Conservation (phyloP, 1,139 yeast species). For the Pichia sp. region DNA sequence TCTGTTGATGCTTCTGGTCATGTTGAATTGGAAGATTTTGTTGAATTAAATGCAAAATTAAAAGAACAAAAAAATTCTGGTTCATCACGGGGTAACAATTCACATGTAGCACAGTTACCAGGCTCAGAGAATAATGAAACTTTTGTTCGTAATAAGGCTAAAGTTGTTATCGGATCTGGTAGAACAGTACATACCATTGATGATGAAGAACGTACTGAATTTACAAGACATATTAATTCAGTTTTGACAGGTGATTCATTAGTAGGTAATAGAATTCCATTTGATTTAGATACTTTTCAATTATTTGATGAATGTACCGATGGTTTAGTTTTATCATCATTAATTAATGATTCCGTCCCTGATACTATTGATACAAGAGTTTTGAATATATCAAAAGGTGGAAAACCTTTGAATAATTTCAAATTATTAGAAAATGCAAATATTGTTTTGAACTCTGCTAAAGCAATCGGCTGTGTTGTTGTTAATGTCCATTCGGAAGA, state of each 20-base stretch:
- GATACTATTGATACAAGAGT: constrained; percentile 98
- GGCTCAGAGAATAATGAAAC: constrained; percentile 28
- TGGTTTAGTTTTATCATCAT: constrained; percentile 85
- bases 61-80: constrained; percentile 28
- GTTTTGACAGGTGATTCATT: constrained; percentile 88
- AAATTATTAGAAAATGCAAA: constrained; percentile 97
- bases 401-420: constrained; percentile 83
- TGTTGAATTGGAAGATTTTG: constrained; percentile 94
- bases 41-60: constrained; percentile 71
- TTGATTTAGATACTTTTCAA: constrained; percentile 92
- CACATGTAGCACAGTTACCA: constrained; percentile 14
- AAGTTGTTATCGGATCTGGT: constrained; percentile 83
- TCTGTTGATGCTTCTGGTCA: constrained; percentile 96
- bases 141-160: constrained; percentile 47
- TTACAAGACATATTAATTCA: constrained; percentile 90
- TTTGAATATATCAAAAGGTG: constrained; percentile 75
- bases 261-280: constrained; percentile 80
- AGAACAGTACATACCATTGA: constrained; percentile 89
- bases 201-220: constrained; percentile 94
- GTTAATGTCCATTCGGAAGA: constrained; percentile 97
- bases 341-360: constrained; percentile 95
- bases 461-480: constrained; percentile 97
- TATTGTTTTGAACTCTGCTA: constrained; percentile 95
- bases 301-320: constrained; percentile 95
- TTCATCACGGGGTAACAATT: too few relatives aligned